A percentile compares a stretch with the other conserved stretches of the same genome.
phyloP scores from a whole-genome alignment of 768 basidiomycete genomes.

The Termitomyces sp. region DNA sequence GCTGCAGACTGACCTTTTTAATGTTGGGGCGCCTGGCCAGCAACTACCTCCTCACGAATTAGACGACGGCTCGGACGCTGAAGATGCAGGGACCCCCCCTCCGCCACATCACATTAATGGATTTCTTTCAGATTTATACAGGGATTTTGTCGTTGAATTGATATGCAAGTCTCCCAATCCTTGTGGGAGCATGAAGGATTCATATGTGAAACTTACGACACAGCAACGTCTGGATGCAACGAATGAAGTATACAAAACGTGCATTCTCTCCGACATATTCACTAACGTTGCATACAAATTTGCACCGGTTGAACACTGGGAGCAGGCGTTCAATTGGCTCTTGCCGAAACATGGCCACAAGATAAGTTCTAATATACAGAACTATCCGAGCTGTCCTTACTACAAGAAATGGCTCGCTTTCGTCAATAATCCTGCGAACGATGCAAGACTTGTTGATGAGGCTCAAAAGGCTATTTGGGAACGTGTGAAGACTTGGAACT shows the following conservation, averaged over 20 bases:
- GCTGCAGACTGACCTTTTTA: no score
- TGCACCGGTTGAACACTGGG: not conserved
- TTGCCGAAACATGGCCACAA: not conserved
- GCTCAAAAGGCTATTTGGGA: not conserved
- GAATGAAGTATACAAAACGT: not conserved
- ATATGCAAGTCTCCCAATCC: no score
- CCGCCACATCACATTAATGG: not conserved
- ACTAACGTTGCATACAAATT: not conserved
- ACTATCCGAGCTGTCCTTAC: not conserved
- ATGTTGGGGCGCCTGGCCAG: no score
- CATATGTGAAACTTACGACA: not conserved
- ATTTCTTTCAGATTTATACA: not conserved
- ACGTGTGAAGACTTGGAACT: not conserved
- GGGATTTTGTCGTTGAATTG: not conserved
- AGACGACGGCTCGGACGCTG: not conserved
- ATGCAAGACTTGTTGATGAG: not conserved
- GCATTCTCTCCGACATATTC: not conserved
- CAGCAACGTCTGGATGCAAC: not conserved
- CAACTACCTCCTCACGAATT: not conserved
- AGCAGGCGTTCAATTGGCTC: no score
- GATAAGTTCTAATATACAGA: not conserved
- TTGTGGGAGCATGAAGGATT: not conserved
- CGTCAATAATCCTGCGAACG: not conserved
- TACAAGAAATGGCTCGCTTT: not conserved
- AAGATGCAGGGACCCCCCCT: not conserved